Evolutionary conservation across 2,329 filamentous ascomycete species (phyloP).

Genomic region (Beauveria sp.): DNA sequence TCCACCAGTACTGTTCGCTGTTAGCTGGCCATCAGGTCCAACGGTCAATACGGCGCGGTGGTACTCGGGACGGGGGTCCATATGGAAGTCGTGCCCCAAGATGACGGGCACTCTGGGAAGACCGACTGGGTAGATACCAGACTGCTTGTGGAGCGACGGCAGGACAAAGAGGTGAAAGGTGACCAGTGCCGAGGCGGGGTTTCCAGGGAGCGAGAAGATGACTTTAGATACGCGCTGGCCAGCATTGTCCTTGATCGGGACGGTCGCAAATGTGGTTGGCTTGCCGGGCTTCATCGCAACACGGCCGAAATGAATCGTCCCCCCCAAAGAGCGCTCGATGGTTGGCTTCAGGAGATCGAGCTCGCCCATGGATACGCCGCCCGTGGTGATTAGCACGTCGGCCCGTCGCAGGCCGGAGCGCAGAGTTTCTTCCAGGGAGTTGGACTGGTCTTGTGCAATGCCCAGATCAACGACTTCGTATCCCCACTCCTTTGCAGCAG

Average conservation of each 20-base stretch:
- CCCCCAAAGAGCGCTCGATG: conserved; percentile 80
- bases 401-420: conserved; percentile 64
- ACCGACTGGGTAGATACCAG: conserved; percentile 60
- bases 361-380: conserved; percentile 96
- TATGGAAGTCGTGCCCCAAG: conserved; percentile 62
- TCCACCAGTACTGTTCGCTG: conserved; percentile 75
- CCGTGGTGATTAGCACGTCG: conserved; percentile 83
- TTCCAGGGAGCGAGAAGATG: conserved; percentile 87
- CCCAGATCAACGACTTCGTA: conserved; percentile 79
- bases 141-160: conserved; percentile 70
- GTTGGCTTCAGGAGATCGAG: conserved; percentile 94
- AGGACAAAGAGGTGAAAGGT: conserved; percentile 93
- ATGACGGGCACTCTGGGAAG: conserved; percentile 65
- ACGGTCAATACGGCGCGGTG: conserved; percentile 73
- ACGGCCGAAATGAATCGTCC: conserved; percentile 91
- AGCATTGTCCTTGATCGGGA: conserved; percentile 56
- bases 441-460: conserved; percentile 69
- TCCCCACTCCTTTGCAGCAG: conserved; percentile 64
- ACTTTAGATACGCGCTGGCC: conserved; percentile 56
- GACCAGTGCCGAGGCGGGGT: conserved; percentile 86
- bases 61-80: conserved; percentile 81
- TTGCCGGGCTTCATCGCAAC: conserved; percentile 98
- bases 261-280: conserved; percentile 90
- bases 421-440: conserved; percentile 67
- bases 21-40: conserved; percentile 57